Percentiles rank a stretch among this genome's conserved stretches.
phyloP scores from a whole-genome alignment of 495 filamentous ascomycete species.

The Aspergillus carlsbadensis region DNA sequence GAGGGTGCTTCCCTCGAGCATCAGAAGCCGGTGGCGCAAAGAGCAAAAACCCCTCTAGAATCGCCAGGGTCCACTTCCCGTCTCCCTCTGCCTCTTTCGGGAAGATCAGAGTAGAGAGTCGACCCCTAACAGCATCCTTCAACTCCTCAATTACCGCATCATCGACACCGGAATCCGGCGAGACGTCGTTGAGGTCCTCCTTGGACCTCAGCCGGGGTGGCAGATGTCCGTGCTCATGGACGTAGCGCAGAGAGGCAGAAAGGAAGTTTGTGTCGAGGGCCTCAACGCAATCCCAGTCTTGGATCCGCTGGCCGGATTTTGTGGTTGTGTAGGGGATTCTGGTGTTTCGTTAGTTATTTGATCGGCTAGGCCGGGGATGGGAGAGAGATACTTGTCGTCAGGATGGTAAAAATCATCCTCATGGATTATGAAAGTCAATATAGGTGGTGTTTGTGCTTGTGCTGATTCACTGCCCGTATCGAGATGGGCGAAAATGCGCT shows the following conservation, averaged over 20 bases:
- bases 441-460: too few species aligned
- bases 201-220: constrained; percentile 66
- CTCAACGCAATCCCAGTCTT: constrained; percentile 85
- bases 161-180: constrained; percentile 46
- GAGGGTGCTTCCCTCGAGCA: constrained; percentile 11
- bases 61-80: constrained; percentile 31
- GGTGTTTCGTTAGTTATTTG: constrained; percentile 2
- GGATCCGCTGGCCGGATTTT: constrained; percentile 48
- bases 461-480: background rate
- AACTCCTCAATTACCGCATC: constrained; percentile 12
- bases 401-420: constrained; percentile 90
- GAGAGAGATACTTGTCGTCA: constrained; percentile 60
- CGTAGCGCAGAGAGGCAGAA: constrained; percentile 56
- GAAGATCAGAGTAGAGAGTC: background rate
- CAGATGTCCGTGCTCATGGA: constrained; percentile 62
- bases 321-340: constrained; percentile 53
- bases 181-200: constrained; percentile 72
- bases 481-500: constrained; percentile 57
- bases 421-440: constrained; percentile 72
- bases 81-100: background rate
- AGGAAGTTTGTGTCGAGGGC: constrained; percentile 69
- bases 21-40: constrained; percentile 49
- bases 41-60: constrained; percentile 86
- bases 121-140: background rate
- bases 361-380: too few species aligned